Evolutionary conservation across 139 green algal genomes (phyloP).

Genomic region (Coelastrella sp.): DNA sequence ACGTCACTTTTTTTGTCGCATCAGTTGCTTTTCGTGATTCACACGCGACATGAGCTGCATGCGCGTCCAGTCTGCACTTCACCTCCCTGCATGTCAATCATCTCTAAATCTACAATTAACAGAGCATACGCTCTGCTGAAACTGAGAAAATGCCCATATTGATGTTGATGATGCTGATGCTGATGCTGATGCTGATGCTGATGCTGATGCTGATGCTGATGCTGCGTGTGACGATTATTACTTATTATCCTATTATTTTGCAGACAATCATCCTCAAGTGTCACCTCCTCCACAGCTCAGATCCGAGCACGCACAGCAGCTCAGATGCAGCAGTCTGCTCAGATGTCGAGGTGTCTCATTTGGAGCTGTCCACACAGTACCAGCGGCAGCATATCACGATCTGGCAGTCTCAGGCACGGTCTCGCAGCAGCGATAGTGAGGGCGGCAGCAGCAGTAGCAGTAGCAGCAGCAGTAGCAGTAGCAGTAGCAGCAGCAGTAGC

Average conservation of each 20-base stretch:
- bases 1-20: too few relatives aligned
- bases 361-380: not conserved
- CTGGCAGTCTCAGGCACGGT: not conserved
- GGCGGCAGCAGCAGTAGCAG: not conserved
- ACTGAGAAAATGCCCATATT: too few relatives aligned
- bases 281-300: not conserved
- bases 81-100: too few relatives aligned
- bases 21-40: too few relatives aligned
- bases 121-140: too few relatives aligned
- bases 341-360: not conserved
- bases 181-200: not conserved
- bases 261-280: not conserved
- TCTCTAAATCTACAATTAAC: too few relatives aligned
- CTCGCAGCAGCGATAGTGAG: not conserved
- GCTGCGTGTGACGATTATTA: not conserved
- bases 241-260: not conserved
- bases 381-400: not conserved
- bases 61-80: too few relatives aligned
- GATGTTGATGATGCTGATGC: not conserved
- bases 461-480: not conserved
- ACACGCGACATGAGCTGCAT: too few relatives aligned
- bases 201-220: not conserved
- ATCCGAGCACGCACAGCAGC: not conserved
- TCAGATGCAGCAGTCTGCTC: not conserved
- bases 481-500: slow-evolving; percentile 5